Conservation (phyloP, 2,329 filamentous ascomycete species). For the Byssoonygena ceratinophila region DNA sequence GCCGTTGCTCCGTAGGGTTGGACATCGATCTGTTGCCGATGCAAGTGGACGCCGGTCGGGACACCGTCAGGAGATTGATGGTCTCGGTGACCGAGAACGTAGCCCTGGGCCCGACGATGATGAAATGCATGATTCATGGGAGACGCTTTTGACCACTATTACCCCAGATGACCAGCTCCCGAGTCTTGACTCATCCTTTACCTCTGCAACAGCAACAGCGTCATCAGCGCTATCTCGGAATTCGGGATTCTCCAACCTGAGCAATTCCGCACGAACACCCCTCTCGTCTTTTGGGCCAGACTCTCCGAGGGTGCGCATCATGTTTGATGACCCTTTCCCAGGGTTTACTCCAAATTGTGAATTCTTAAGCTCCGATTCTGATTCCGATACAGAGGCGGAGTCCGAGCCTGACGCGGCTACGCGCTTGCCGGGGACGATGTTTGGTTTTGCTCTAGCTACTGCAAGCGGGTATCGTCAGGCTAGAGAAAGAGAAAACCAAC, state of each 20-base stretch:
- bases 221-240: slow-evolving; percentile 23
- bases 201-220: slow-evolving; percentile 41
- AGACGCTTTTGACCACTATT: slow-evolving; percentile 67
- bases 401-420: slow-evolving; percentile 20
- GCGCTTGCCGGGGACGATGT: neutral
- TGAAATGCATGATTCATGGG: slow-evolving; percentile 55
- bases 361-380: slow-evolving; percentile 20
- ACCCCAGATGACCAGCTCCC: slow-evolving; percentile 72
- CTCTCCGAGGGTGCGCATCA: slow-evolving; percentile 15
- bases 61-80: slow-evolving; percentile 44
- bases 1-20: slow-evolving; percentile 28
- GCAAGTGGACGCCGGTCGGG: slow-evolving; percentile 17
- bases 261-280: slow-evolving; percentile 38
- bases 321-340: slow-evolving; percentile 28
- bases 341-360: slow-evolving; percentile 30
- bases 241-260: slow-evolving; percentile 25
- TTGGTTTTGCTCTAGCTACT: neutral
- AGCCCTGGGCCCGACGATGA: slow-evolving; percentile 54
- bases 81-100: slow-evolving; percentile 72
- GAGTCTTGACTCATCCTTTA: slow-evolving; percentile 72
- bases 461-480: neutral
- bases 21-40: slow-evolving; percentile 26
- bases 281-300: slow-evolving; percentile 20
- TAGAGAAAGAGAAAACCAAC: neutral
- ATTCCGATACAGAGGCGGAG: slow-evolving; percentile 9